Evolutionary conservation across 345 rosid genomes (phyloP).

Genomic region (Theobroma cacao): DNA sequence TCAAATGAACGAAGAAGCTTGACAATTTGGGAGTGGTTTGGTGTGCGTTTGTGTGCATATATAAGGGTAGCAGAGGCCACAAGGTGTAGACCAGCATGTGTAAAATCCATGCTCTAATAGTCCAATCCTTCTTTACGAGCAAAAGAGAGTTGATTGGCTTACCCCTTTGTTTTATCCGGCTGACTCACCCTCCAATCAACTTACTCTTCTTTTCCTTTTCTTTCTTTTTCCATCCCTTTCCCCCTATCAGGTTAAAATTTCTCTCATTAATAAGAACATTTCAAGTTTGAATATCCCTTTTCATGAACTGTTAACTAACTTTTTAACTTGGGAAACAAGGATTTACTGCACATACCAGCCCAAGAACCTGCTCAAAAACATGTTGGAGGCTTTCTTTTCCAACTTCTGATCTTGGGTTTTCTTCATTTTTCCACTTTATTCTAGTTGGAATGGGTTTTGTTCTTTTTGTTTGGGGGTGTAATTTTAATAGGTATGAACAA

Average conservation of each 20-base stretch:
- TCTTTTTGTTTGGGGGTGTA: too few relatives aligned
- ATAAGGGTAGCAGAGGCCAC: constrained; percentile 25
- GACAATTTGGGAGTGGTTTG: background rate
- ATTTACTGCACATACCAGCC: background rate
- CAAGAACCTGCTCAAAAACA: too few relatives aligned
- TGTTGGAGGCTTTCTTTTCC: background rate
- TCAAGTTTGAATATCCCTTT: background rate
- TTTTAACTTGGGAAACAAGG: background rate
- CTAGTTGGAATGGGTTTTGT: too few relatives aligned
- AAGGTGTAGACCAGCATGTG: constrained; percentile 12
- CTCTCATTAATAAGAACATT: background rate
- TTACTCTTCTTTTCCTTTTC: background rate
- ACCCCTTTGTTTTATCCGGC: background rate
- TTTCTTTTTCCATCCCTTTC: too few relatives aligned
- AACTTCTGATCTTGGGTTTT: background rate
- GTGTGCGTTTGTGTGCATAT: constrained; percentile 12
- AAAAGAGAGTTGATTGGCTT: background rate
- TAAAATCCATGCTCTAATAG: constrained; percentile 10
- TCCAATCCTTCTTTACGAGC: background rate
- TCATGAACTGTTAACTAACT: background rate
- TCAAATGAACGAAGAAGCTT: background rate
- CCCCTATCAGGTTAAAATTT: too few relatives aligned
- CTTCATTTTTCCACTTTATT: background rate
- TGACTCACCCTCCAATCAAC: constrained; percentile 21
- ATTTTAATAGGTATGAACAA: too few relatives aligned